These are phyloP conservation scores for Rhododendron ferrugineum DNA, from an alignment of 148 eudicot species.

Conservation along the genomic window DNA sequence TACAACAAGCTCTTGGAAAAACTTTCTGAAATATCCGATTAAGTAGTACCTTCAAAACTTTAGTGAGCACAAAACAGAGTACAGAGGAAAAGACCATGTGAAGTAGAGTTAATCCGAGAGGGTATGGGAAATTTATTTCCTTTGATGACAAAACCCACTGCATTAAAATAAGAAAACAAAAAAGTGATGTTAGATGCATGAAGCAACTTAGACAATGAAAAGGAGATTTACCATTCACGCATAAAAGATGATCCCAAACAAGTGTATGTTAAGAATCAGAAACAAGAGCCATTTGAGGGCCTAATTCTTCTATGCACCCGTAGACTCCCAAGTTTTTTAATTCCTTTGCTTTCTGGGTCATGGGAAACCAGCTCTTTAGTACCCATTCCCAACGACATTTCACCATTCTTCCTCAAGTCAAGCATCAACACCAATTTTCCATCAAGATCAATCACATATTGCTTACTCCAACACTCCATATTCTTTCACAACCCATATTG, in stretches of 20 bases:
- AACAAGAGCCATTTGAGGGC: background rate
- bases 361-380: background rate
- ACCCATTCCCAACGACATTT: background rate
- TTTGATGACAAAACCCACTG: constrained; percentile 99
- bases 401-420: background rate
- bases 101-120: constrained; percentile 95
- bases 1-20: constrained; percentile 1
- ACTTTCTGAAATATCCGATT: background rate
- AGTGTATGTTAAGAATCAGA: background rate
- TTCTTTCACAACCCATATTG: background rate
- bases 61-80: constrained; percentile 79
- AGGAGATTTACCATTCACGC: background rate
- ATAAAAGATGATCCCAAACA: background rate
- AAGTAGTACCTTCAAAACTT: constrained; percentile 73
- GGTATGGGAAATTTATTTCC: constrained; percentile 96
- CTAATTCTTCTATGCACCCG: background rate
- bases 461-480: background rate
- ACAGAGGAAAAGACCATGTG: constrained; percentile 98
- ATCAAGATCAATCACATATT: background rate
- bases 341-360: background rate
- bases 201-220: background rate
- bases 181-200: constrained; percentile 9
- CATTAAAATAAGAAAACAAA: constrained; percentile 21
- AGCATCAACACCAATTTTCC: background rate
- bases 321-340: background rate